A percentile compares a stretch with the other conserved stretches of the same genome.
Evolutionary conservation across 2,329 filamentous ascomycete species (phyloP).

Genomic region (Pseudogymnoascus verrucosus): DNA sequence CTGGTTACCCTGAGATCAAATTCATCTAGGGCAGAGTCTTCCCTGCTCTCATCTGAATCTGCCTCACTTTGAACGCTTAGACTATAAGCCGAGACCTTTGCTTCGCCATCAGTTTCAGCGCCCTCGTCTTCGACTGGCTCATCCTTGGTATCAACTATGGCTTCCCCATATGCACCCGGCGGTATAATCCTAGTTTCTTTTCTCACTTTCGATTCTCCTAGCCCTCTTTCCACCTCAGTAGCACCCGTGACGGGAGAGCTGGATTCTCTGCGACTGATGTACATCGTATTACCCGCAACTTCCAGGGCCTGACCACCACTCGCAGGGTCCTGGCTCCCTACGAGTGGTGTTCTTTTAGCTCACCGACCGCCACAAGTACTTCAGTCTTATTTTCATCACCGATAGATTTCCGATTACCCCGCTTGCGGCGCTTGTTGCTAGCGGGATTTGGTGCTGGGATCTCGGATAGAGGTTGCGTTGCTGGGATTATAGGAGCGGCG

Average conservation of each 20-base stretch:
- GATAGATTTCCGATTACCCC: not conserved
- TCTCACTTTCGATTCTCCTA: not conserved
- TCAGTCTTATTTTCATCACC: not conserved
- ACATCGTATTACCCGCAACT: not conserved
- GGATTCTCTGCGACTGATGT: slow-evolving; percentile 6
- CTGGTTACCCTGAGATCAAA: not conserved
- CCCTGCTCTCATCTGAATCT: not conserved
- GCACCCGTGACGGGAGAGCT: not conserved
- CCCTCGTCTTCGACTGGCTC: not conserved
- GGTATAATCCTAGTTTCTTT: not conserved
- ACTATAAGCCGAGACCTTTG: not conserved
- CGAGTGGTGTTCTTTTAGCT: slow-evolving; percentile 29
- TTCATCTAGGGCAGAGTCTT: not conserved
- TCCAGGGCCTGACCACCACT: slow-evolving; percentile 28
- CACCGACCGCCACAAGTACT: not conserved
- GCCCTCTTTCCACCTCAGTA: not conserved
- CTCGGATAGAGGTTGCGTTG: not conserved
- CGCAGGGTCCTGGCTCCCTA: slow-evolving; percentile 29
- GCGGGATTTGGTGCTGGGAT: not conserved
- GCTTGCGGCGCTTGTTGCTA: not conserved
- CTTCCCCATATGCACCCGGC: not conserved
- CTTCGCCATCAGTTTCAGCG: not conserved
- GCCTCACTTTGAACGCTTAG: not conserved
- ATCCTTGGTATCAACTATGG: not conserved
- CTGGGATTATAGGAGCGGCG: not conserved